These are phyloP conservation scores for Eucalyptus decipiens DNA, from an alignment of 345 rosid genomes.

Conservation along the genomic window DNA sequence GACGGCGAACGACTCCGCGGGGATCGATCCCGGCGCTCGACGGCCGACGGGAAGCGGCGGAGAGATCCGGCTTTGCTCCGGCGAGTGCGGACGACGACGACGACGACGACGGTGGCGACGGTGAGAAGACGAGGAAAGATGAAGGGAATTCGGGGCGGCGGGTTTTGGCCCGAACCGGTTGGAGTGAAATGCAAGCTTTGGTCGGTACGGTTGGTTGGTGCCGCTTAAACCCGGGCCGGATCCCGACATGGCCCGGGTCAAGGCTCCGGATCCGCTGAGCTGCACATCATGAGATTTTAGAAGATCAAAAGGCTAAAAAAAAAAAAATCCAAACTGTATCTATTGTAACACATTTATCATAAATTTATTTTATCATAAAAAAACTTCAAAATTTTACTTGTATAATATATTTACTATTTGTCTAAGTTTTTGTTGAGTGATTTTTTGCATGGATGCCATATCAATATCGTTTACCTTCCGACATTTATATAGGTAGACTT, in stretches of 20 bases:
- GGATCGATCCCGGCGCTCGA: not conserved
- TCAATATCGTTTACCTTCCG: too few relatives aligned
- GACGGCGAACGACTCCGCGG: not conserved
- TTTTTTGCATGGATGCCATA: too few relatives aligned
- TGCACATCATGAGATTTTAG: not conserved
- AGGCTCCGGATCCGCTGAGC: not conserved
- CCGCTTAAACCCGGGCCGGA: not conserved
- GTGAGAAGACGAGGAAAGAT: not conserved
- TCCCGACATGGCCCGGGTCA: not conserved
- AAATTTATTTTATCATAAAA: too few relatives aligned
- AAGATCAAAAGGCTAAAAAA: not conserved
- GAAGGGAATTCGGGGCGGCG: not conserved
- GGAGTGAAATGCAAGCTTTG: not conserved
- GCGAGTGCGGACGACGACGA: not conserved
- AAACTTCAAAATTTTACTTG: too few relatives aligned
- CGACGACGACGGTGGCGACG: not conserved
- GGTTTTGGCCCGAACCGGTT: not conserved
- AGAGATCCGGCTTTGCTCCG: not conserved
- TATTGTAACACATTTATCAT: too few relatives aligned
- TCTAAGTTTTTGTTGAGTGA: too few relatives aligned
- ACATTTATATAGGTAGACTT: too few relatives aligned
- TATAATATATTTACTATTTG: too few relatives aligned
- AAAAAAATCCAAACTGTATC: too few relatives aligned
- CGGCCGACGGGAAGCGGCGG: not conserved
- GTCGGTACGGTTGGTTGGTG: not conserved